Percentiles rank a stretch among this genome's conserved stretches.
Evolutionary conservation across 2,329 filamentous ascomycete genomes (phyloP).

Genomic region (Huntiella moniliformis): DNA sequence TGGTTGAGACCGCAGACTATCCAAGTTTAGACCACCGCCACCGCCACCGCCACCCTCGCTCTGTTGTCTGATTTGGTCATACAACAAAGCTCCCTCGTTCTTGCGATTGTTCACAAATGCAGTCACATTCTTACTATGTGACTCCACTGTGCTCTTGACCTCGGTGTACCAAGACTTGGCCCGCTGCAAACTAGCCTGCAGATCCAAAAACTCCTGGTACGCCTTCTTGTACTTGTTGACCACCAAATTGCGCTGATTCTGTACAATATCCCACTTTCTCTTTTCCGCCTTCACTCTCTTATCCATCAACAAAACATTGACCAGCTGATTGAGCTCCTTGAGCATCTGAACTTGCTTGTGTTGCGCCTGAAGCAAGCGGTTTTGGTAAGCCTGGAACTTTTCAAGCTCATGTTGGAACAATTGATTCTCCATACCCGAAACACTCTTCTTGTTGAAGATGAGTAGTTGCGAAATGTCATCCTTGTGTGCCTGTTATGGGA

Average conservation of each 20-base stretch:
- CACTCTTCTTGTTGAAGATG: constrained; percentile 94
- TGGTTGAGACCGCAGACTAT: too few relatives aligned
- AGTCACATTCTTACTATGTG: constrained; percentile 86
- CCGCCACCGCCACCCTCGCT: too few relatives aligned
- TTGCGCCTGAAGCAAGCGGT: constrained; percentile 73
- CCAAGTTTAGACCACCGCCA: too few relatives aligned
- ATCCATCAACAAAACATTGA: constrained; percentile 78
- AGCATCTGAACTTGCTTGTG: constrained; percentile 89
- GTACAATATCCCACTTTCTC: constrained; percentile 81
- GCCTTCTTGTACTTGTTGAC: constrained; percentile 77
- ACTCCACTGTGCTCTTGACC: constrained; percentile 88
- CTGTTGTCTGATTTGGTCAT: constrained; percentile 64
- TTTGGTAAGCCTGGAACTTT: constrained; percentile 89
- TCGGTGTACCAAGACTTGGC: constrained; percentile 89
- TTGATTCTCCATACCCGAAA: constrained; percentile 77
- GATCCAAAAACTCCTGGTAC: constrained; percentile 80
- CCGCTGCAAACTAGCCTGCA: constrained; percentile 67
- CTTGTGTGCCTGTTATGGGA: constrained; percentile 51
- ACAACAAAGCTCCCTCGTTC: constrained; percentile 74
- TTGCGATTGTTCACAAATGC: constrained; percentile 89
- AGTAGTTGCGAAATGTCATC: constrained; percentile 96
- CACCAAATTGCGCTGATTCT: constrained; percentile 61
- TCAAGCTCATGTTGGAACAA: constrained; percentile 94
- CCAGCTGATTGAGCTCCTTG: constrained; percentile 80
- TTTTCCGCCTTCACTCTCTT: constrained; percentile 86